Evolutionary conservation across 345 rosid genomes (phyloP).

Genomic region (Hypericum perforatum): DNA sequence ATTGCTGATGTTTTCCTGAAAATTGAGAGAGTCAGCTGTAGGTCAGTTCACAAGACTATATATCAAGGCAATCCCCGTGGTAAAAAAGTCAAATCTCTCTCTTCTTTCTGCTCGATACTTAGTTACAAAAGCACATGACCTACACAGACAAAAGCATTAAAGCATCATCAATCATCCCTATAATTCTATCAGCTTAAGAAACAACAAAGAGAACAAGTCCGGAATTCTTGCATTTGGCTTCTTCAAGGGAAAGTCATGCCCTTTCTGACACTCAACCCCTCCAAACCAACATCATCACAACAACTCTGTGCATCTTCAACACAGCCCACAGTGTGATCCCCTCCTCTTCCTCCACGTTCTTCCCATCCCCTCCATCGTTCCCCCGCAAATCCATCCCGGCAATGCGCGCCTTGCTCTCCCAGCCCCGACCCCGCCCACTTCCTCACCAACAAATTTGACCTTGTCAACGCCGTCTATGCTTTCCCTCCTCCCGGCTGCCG

Average conservation of each 20-base stretch:
- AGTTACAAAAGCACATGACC: too few relatives aligned
- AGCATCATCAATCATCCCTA: too few relatives aligned
- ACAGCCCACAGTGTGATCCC: constrained; percentile 16
- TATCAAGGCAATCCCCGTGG: too few relatives aligned
- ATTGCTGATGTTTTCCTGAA: too few relatives aligned
- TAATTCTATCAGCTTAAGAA: too few relatives aligned
- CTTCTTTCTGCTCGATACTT: too few relatives aligned
- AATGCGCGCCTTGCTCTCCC: constrained; percentile 11
- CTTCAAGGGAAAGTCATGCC: constrained; percentile 3
- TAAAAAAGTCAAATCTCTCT: too few relatives aligned
- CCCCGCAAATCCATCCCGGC: constrained; percentile 15
- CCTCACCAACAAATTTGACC: constrained; percentile 12
- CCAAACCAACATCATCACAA: not conserved
- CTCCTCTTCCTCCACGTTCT: not conserved
- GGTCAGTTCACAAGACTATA: too few relatives aligned
- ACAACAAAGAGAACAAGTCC: not conserved
- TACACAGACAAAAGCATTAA: too few relatives aligned
- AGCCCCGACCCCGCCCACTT: constrained; percentile 4
- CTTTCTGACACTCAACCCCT: not conserved
- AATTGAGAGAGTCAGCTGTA: too few relatives aligned
- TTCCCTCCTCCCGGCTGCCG: constrained; percentile 1
- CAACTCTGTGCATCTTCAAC: constrained; percentile 13
- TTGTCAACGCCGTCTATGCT: constrained; percentile 18
- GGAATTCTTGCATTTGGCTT: not conserved
- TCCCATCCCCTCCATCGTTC: not conserved